Percentiles rank a stretch among this genome's conserved stretches.
These are phyloP conservation scores for Drechslerella dactyloides DNA, from an alignment of 2,329 filamentous ascomycete genomes.

Conservation along the genomic window DNA sequence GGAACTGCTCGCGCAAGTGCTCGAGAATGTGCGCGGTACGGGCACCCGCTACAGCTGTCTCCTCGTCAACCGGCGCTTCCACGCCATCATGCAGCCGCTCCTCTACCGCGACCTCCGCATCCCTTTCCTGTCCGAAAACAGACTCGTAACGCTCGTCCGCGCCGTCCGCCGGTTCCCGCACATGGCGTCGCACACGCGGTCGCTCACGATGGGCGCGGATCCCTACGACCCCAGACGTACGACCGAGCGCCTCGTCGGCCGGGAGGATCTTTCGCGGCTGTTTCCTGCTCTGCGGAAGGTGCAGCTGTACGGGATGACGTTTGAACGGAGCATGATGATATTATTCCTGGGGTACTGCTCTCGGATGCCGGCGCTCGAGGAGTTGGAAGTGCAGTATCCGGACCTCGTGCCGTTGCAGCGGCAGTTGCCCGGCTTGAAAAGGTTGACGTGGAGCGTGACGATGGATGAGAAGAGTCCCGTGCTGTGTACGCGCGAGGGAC, in stretches of 20 bases:
- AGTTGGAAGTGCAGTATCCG: conserved; percentile 36
- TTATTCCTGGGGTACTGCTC: conserved; percentile 37
- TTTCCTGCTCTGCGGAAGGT: conserved; percentile 27
- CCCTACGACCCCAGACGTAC: conserved; percentile 20
- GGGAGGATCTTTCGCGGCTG: conserved; percentile 26
- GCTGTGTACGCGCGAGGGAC: conserved; percentile 1
- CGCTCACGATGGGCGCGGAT: conserved; percentile 26
- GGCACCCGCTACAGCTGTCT: conserved; percentile 44
- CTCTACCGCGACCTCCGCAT: conserved; percentile 33
- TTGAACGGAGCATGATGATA: conserved; percentile 30
- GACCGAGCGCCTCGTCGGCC: conserved; percentile 32
- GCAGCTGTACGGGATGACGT: conserved; percentile 39
- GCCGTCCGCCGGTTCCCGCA: background rate
- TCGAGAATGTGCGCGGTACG: conserved; percentile 19
- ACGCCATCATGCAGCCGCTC: conserved; percentile 19
- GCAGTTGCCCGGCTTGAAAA: conserved; percentile 20
- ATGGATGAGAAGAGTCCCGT: conserved; percentile 8
- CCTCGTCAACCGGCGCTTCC: conserved; percentile 33
- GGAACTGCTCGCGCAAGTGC: conserved; percentile 27
- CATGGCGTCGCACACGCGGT: conserved; percentile 4
- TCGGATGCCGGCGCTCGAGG: conserved; percentile 11
- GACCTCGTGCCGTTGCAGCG: conserved; percentile 38
- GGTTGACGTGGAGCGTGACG: conserved; percentile 39
- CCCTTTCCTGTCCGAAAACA: conserved; percentile 29
- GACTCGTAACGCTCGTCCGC: conserved; percentile 15